Evolutionary conservation across 169 alveolate species (phyloP), one percentile per base, ranked within the genome.

Genomic region (Cytauxzoon felis): DNA sequence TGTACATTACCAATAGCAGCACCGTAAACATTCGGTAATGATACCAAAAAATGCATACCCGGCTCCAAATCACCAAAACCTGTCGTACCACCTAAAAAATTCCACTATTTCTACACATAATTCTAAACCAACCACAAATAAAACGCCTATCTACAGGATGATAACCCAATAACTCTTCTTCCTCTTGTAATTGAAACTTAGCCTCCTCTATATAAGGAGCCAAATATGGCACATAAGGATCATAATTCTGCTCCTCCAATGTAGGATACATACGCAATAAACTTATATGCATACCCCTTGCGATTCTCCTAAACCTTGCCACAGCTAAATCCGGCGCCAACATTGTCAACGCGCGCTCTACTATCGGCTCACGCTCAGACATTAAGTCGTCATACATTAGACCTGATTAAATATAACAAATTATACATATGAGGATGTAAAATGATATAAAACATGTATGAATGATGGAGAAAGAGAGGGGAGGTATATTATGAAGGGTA

Each of bases 121-220:
- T 8, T 4, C 63, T 2, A 13, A 33, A 48, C 88, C 27, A 63
- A 84, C 94, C 94, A 48, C 91, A 76, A 38, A 64, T 86, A 27
- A 89, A 42, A n/a, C 91, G 59, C 32, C 93, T 49, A 34, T 90
- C 94, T 59, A 70, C 78, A 33, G 93, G 93, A 67, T 90, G 94
- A 56, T 78, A 90, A 21, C 93, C 94, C 34, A 90, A 81, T 70
- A 90, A 78, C 59, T 90, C 94, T 53, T 90, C 93, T 43, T 90
- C 94, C 71, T 90, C 94, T 56, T 90, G 94, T 36, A 90, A 52
- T 68, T 90, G 94, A 52, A 90, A 90, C 69, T 90, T 90, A 29
- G 94, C 94, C 66, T 90, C 94, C 70, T 90, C 94, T n/a, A 90
- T 82, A 58, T 82, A 90, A 18, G 94, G 94, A 26, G 94, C 94